Evolutionary conservation across 2,329 filamentous ascomycete genomes (phyloP), one percentile per base, ranked within the genome.

Genomic region (Diaporthe citriasiana): DNA sequence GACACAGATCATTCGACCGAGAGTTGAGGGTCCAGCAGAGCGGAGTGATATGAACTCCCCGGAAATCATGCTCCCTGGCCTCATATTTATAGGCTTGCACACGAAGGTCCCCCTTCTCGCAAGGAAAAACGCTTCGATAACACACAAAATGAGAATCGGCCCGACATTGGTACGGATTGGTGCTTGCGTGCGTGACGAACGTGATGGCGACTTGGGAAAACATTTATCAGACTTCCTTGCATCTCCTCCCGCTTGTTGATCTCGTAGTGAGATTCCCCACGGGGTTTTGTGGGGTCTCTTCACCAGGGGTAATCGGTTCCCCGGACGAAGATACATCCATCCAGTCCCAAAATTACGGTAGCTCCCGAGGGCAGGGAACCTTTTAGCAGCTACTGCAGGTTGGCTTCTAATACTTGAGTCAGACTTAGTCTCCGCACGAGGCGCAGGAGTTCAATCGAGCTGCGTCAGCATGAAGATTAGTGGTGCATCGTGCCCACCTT

Each of bases 181-280:
- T 27, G 30, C 30, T 27, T 38, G 19, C 27, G 63, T 38, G 19
- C 27, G 63, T 38, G 30, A 66, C 22, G 30, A 38, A 51, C 13
- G 22, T 25, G 63, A 53, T 68, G 63, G 33, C 45, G 19, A 53
- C 33, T 53, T 13, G 63, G 63, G 47, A 68, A 40, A 68, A 68
- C 47, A 27, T 68, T 68, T 68, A 68, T 17, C 63, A 68, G 63
- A 40, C n/a, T 40, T 40, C 63, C 63, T 27, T 38, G 63, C 30
- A 51, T 6, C 13, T 33, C 40, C 13, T 25, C 30, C 17, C 30
- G 30, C n/a, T 12, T 66, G 30, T 17, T 65, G 13, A 50, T 38
- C 45, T 51, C 22, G 30, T 50, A 3, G 3, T 50, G 4, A 38
- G 38, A 19, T 51, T 51, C 60, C 60, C 60, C 60, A 38, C 47